phyloP scores from a whole-genome alignment of 352 stramenopile species.

The Phytophthora sansomeana region DNA sequence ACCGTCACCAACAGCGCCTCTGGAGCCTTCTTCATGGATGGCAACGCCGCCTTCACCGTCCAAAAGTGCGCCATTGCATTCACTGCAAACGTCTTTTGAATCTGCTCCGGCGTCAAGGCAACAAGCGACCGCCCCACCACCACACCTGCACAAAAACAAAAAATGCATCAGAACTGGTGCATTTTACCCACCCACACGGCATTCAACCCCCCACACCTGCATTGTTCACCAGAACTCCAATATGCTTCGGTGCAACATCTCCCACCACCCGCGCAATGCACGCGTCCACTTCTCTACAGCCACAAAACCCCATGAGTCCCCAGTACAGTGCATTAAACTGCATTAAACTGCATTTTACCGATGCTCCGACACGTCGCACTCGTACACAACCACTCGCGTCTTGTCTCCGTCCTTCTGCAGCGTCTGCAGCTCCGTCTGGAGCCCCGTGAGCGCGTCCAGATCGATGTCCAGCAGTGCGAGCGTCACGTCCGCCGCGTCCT shows the following conservation, averaged over 20 bases:
- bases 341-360: slow-evolving; percentile 40
- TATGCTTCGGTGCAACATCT: slow-evolving; percentile 48
- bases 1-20: slow-evolving; percentile 72
- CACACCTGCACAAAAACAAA: slow-evolving; percentile 40
- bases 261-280: slow-evolving; percentile 40
- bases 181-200: too few species aligned
- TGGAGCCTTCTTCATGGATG: slow-evolving; percentile 61
- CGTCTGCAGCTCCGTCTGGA: slow-evolving; percentile 35
- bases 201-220: slow-evolving; percentile 38
- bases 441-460: slow-evolving; percentile 37
- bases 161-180: too few species aligned
- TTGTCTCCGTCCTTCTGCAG: background rate
- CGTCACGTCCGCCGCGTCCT: slow-evolving; percentile 37
- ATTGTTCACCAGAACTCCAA: slow-evolving; percentile 72
- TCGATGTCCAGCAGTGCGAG: slow-evolving; percentile 76
- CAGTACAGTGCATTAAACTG: too few species aligned
- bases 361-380: slow-evolving; percentile 75
- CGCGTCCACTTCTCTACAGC: slow-evolving; percentile 41
- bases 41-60: slow-evolving; percentile 67
- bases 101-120: slow-evolving; percentile 50
- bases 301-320: background rate
- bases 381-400: slow-evolving; percentile 45
- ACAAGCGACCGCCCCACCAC: slow-evolving; percentile 50
- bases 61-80: slow-evolving; percentile 84
- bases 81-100: slow-evolving; percentile 64